phyloP scores from a whole-genome alignment of 176 grass and related monocot genomes.

The Aegilops longissima region DNA sequence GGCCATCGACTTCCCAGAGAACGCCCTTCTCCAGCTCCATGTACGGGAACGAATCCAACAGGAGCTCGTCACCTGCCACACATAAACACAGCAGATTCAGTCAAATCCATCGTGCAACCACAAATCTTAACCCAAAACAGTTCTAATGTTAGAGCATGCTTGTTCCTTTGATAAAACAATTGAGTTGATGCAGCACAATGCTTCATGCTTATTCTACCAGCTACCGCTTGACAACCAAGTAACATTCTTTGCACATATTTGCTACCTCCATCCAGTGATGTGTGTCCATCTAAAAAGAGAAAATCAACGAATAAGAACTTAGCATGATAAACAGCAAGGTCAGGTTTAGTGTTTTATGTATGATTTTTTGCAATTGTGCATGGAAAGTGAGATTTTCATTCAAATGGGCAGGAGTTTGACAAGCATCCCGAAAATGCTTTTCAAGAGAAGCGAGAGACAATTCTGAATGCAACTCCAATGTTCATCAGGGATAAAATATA shows the following conservation, averaged over 20 bases:
- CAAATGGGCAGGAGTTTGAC: conserved; percentile 43
- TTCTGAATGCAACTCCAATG: conserved; percentile 30
- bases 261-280: conserved; percentile 66
- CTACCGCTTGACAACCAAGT: conserved; percentile 88
- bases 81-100: neutral
- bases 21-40: conserved; percentile 64
- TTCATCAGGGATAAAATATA: too few relatives aligned
- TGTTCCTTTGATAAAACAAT: conserved; percentile 80
- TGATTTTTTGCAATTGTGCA: conserved; percentile 32
- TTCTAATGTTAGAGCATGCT: neutral
- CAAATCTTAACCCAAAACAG: neutral
- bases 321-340: conserved; percentile 11
- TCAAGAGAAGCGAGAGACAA: conserved; percentile 73
- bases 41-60: conserved; percentile 78
- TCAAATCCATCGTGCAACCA: neutral
- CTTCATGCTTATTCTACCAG: conserved; percentile 94
- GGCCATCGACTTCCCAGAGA: conserved; percentile 79
- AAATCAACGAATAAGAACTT: conserved; percentile 33
- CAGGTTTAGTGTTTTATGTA: conserved; percentile 3
- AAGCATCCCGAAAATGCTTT: conserved; percentile 85
- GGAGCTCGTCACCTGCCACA: conserved; percentile 66
- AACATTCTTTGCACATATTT: conserved; percentile 84
- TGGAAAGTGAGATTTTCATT: conserved; percentile 49
- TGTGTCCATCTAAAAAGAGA: conserved; percentile 66
- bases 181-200: conserved; percentile 82